Evolutionary conservation across 768 basidiomycete genomes (phyloP), one percentile per base, ranked within the genome.

Genomic region (Dendrothele bispora): DNA sequence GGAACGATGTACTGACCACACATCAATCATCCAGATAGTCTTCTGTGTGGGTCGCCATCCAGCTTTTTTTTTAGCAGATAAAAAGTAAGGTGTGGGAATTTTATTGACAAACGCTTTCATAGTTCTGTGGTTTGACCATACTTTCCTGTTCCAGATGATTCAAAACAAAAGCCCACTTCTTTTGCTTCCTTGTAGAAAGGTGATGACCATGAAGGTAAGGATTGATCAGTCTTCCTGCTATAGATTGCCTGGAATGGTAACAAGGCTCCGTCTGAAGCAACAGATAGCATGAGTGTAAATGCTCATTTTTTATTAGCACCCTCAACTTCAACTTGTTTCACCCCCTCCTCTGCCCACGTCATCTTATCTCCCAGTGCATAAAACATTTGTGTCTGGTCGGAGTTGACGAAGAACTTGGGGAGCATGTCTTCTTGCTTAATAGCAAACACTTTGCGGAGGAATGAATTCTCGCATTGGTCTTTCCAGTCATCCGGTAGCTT

Each of bases 221-320:
- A 64, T 2, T 36, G 36, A 14, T 39, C 21, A 0, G 64, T 61
- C 7, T 60, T 55, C 8, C 68, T 68, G 0, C 29, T 14, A 46
- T 62, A 71, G 29, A 73, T 61, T 0, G 59, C 64, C 48, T 74
- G 72, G 11, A 71, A 53, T 5, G 63, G 66, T 1, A 70, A 55
- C 2, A 68, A 25, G 0, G 29, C 50, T 2, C 70, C 66, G 36
- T 50, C 39, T 22, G 46, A 49, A 2, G 62, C 50, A 15, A 72
- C 52, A 1, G 62, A 60, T 2, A 66, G 56, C 20, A 71, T 26
- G 2, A 63, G 35, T 3, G 70, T 74, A 30, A 71, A 69, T n/a
- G 69, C 72, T 0, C 63, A 53, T 52, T 74, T 73, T 45, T 74
- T 69, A 2, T 72, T 68, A 5, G 22, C 34, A 2, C 72, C 68